Evolutionary conservation across 2,329 filamentous ascomycete species (phyloP), one percentile per base, ranked within the genome.

Genomic region (Arthrobotrys pseudoclavata): DNA sequence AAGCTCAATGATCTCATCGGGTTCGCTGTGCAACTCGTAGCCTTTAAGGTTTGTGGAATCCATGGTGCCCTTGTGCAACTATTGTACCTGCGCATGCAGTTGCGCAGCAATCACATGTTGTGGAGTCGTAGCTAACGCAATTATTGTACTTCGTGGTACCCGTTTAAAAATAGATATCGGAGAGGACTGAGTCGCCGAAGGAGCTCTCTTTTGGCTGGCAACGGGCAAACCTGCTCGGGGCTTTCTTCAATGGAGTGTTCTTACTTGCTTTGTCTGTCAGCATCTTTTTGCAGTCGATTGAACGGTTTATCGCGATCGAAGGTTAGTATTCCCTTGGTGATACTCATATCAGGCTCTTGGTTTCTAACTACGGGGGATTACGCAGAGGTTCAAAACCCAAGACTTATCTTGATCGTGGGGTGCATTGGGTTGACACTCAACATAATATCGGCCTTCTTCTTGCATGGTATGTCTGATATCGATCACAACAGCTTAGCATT

Each of bases 241-340:
- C 91, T 22, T 94, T 94, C 83, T 94, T 94, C 86, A 94, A 94
- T 81, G 91, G 91, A 13, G 89, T 90, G 0, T 92, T 94, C 74
- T 86, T 94, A 0, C 83, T 93, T 15, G 91, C 90, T 0, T 84
- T 94, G 1, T 91, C 91, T 0, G 83, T 93, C 40, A 92, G 90
- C 82, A 92, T 94, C 61, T 87, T 91, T 37, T 84, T 94, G 1
- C 91, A 94, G 81, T 90, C 91, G 0, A 86, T 94, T 62, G 91
- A 94, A 83, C 86, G 91, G 40, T 92, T 92, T 81, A 85, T 91
- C 20, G 84, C 86, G 2, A 82, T 91, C 2, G 83, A 88, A 77
- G 83, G 87, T 89, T 81, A 77, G 85, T 82, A 9, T n/a, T 60
- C 9, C n/a, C 7, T 60, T 12, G 47, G 9, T 20, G 1, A 3